These are phyloP conservation scores for Skeletonema grethae DNA, from an alignment of 108 stramenopile species.

Conservation along the genomic window DNA sequence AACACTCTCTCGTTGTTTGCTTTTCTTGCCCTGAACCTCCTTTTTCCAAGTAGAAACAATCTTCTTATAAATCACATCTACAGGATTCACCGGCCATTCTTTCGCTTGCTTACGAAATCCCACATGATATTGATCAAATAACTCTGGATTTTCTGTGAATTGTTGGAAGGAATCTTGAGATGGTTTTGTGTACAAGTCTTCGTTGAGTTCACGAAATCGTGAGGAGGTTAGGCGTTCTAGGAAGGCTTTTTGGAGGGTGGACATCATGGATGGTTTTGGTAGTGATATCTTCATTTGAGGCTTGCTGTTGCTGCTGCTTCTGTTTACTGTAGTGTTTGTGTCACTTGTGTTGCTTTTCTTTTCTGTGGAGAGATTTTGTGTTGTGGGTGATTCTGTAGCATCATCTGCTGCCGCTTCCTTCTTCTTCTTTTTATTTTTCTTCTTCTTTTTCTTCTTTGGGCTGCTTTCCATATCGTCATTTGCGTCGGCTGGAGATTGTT, in stretches of 20 bases:
- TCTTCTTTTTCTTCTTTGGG: constrained; percentile 15
- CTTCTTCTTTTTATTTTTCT: constrained; percentile 19
- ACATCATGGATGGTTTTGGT: constrained; percentile 35
- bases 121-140: constrained; percentile 96
- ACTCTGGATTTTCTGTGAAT: constrained; percentile 87
- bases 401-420: not conserved
- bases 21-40: constrained; percentile 1
- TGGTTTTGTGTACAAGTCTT: constrained; percentile 93
- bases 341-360: not conserved
- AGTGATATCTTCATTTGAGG: constrained; percentile 25
- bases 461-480: not conserved
- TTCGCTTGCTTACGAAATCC: constrained; percentile 96
- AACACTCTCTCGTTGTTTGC: constrained; percentile 14
- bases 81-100: constrained; percentile 96
- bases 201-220: constrained; percentile 97
- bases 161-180: constrained; percentile 74
- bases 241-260: constrained; percentile 64
- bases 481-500: not conserved
- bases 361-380: not conserved
- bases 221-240: constrained; percentile 86
- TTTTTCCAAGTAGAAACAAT: constrained; percentile 43
- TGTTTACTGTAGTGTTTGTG: not conserved
- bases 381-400: not conserved
- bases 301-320: constrained; percentile 3
- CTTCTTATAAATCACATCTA: constrained; percentile 91